phyloP scores from a whole-genome alignment of 306 rosid genomes.

The Glycine latifolia region DNA sequence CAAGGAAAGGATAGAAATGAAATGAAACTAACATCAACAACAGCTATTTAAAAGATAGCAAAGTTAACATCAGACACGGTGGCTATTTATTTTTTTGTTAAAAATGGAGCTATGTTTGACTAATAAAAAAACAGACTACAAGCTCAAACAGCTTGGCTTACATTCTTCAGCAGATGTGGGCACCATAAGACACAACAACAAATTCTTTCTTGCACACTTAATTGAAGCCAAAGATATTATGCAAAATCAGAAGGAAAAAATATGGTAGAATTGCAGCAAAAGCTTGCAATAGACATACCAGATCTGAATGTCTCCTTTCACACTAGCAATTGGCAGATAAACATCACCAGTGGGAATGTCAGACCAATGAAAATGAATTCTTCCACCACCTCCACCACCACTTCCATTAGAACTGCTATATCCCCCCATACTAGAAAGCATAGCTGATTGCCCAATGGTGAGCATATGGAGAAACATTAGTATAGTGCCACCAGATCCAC shows the following conservation, averaged over 20 bases:
- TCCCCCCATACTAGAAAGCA: conserved; percentile 91
- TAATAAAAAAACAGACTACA: neutral
- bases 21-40: conserved; percentile 5
- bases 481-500: conserved; percentile 96
- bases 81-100: neutral
- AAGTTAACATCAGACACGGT: conserved; percentile 12
- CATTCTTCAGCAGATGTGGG: conserved; percentile 11
- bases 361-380: conserved; percentile 98
- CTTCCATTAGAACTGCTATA: conserved; percentile 67
- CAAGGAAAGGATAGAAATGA: conserved; percentile 11
- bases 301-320: conserved; percentile 72
- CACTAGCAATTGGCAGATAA: conserved; percentile 91
- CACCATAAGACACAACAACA: conserved; percentile 15
- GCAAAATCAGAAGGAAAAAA: conserved; percentile 27
- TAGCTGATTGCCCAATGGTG: conserved; percentile 71
- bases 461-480: conserved; percentile 79
- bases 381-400: conserved; percentile 99
- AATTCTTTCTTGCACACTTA: conserved; percentile 10
- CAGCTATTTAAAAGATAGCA: neutral
- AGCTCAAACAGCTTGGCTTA: conserved; percentile 12
- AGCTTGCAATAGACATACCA: conserved; percentile 58
- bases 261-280: conserved; percentile 32
- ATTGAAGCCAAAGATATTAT: neutral
- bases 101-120: neutral
- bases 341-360: conserved; percentile 94